A percentile compares a stretch with the other conserved stretches of the same genome.
Evolutionary conservation across 148 eudicot species (phyloP).

Genomic region (Bassia scoparia): DNA sequence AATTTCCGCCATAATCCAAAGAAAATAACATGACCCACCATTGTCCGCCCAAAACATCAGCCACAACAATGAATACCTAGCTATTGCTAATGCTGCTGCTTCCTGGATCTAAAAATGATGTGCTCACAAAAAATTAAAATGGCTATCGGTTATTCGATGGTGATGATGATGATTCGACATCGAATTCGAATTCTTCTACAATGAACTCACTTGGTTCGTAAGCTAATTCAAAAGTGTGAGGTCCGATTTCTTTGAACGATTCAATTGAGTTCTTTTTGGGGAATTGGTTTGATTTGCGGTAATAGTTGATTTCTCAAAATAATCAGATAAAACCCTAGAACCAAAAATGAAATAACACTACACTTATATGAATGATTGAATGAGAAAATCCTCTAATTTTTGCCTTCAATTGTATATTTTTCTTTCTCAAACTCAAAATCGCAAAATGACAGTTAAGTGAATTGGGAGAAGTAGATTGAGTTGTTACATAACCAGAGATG

Average conservation of each 20-base stretch:
- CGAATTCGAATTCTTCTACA: constrained; percentile 39
- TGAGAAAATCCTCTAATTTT: too few relatives aligned
- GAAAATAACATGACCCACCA: constrained; percentile 57
- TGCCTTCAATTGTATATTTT: too few relatives aligned
- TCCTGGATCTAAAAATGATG: constrained; percentile 87
- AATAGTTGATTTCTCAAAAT: constrained; percentile 34
- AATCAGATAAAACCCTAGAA: too few relatives aligned
- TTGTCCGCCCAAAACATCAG: constrained; percentile 73
- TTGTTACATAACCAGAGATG: too few relatives aligned
- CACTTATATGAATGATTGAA: too few relatives aligned
- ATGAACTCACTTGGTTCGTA: constrained; percentile 44
- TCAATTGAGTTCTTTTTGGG: constrained; percentile 15
- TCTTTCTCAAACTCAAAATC: too few relatives aligned
- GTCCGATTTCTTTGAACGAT: constrained; percentile 2
- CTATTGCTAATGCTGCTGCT: constrained; percentile 80
- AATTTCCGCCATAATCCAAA: constrained; percentile 90
- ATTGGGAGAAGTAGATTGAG: too few relatives aligned
- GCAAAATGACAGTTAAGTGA: too few relatives aligned
- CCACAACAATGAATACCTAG: constrained; percentile 83
- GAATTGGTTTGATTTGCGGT: not conserved
- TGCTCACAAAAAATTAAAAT: constrained; percentile 73
- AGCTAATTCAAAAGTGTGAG: constrained; percentile 13
- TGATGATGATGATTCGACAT: constrained; percentile 33
- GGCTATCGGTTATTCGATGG: constrained; percentile 85
- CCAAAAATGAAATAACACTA: too few relatives aligned